Evolutionary conservation across 2,329 filamentous ascomycete genomes (phyloP).

Genomic region (Botrytis deweyae): DNA sequence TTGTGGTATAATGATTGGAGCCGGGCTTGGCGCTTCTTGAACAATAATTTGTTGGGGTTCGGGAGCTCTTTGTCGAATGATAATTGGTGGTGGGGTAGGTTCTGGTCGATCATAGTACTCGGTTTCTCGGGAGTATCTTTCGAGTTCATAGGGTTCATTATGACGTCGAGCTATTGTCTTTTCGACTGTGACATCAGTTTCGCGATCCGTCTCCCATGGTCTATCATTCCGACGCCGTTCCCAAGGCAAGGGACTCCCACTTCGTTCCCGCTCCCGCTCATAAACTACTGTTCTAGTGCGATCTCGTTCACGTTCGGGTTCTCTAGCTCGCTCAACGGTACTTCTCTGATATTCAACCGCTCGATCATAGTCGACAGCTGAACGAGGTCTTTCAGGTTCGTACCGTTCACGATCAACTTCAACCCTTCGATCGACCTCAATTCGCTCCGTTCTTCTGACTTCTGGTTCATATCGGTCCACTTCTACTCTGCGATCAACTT

Average conservation of each 20-base stretch:
- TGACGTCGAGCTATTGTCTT: conserved; percentile 30
- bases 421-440: conserved; percentile 38
- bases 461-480: conserved; percentile 6
- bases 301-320: conserved; percentile 40
- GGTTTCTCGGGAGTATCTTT: conserved; percentile 60
- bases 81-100: conserved; percentile 51
- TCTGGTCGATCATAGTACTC: conserved; percentile 59
- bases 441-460: conserved; percentile 19
- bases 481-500: conserved; percentile 35
- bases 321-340: conserved; percentile 38
- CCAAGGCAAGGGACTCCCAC: conserved; percentile 32
- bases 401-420: conserved; percentile 29
- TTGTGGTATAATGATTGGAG: conserved; percentile 48
- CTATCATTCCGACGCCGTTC: conserved; percentile 35
- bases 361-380: conserved; percentile 31
- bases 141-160: conserved; percentile 48
- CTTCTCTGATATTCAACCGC: conserved; percentile 25
- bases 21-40: conserved; percentile 54
- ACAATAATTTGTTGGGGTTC: conserved; percentile 61
- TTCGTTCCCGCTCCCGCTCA: conserved; percentile 40
- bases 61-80: conserved; percentile 55
- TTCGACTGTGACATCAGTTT: conserved; percentile 28
- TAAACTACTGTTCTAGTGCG: conserved; percentile 41
- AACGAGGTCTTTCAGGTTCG: conserved; percentile 35
- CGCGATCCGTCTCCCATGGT: conserved; percentile 34